Base-by-base conservation (phyloP, 345 rosid species). In the Arabidopsis thaliana region DNA sequence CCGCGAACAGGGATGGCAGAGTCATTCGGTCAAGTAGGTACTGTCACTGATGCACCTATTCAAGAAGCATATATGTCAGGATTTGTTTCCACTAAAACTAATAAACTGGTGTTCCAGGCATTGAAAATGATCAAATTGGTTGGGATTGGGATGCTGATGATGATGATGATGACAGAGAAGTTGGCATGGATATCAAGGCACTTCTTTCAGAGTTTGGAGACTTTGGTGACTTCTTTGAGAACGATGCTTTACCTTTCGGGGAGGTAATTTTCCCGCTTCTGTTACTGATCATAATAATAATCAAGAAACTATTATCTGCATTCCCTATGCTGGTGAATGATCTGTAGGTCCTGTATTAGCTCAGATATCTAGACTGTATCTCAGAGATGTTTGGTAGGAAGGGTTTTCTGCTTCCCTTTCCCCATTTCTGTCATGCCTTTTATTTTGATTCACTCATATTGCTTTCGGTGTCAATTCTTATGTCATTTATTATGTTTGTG, bases 161-260 rank as follows among this genome's bases (percentile, higher is more conserved):
- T 5, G 72, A 75, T 20, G 96, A 88, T 24, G 97, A 93, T 49
- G 99, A 90, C 53, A 85, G 96, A 84, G 98, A 90, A 45, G 82
- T 71, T 77, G 93, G 82, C 73, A 90, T 91, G 88, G 96, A 95
- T 81, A 92, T 95, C 72, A 93, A 90, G 80, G 89, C 97, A 79
- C 97, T 95, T 78, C 93, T 95, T 28, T 95, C 99, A 25, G 99
- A 95, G 73, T 95, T 95, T 80, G 99, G 99, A 78, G 99, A 93
- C 81, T 95, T 95, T 76, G 97, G 97, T 33, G 98, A 93, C 84
- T 95, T 95, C 84, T 95, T 95, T 55, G 97, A 89, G 83, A 90
- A 88, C 67, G 99, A 95, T 57, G 88, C 75, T 38, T 79, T 95
- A 73, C 98, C 98, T 81, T 95, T 95, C 71, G 99, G 99, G 82